A percentile compares a stretch with the other conserved stretches of the same genome.
These are phyloP conservation scores for Barnettozyma populi DNA, from an alignment of 805 yeast species.

Conservation along the genomic window DNA sequence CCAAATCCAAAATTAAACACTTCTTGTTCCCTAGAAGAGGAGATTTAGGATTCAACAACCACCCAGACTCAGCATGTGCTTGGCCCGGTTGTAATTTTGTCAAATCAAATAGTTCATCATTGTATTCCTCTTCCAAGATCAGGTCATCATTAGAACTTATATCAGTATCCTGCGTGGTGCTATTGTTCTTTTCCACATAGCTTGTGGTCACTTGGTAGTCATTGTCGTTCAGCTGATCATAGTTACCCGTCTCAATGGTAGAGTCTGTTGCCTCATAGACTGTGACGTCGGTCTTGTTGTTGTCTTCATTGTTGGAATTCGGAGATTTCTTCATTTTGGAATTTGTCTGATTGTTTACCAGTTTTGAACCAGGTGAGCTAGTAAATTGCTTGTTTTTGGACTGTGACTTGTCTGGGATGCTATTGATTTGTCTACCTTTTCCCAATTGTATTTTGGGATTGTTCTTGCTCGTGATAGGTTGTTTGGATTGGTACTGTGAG, in stretches of 20 bases:
- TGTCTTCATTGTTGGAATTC: background rate
- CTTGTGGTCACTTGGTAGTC: slow-evolving; percentile 7
- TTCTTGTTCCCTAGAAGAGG: slow-evolving; percentile 55
- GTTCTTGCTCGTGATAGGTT: slow-evolving; percentile 5
- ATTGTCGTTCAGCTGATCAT: background rate
- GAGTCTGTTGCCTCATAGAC: slow-evolving; percentile 27
- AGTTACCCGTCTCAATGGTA: slow-evolving; percentile 15
- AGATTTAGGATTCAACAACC: slow-evolving; percentile 54
- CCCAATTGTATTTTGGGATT: slow-evolving; percentile 3
- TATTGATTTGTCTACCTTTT: background rate
- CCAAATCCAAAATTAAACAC: slow-evolving; percentile 86
- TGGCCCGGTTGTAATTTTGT: slow-evolving; percentile 69
- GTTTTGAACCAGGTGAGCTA: background rate
- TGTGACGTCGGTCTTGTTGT: slow-evolving; percentile 20
- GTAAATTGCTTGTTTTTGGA: background rate
- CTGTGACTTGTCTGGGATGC: background rate
- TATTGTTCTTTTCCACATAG: slow-evolving; percentile 8
- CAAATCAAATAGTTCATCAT: slow-evolving; percentile 46
- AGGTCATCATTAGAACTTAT: slow-evolving; percentile 24
- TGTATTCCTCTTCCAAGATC: slow-evolving; percentile 21
- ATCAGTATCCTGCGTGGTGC: slow-evolving; percentile 16
- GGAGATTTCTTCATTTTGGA: background rate
- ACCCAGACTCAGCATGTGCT: slow-evolving; percentile 57
- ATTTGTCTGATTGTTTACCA: background rate
- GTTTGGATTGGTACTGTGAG: slow-evolving; percentile 14